Conservation (phyloP, 805 yeast species). For the Trichomonascus vanleenenianus region DNA sequence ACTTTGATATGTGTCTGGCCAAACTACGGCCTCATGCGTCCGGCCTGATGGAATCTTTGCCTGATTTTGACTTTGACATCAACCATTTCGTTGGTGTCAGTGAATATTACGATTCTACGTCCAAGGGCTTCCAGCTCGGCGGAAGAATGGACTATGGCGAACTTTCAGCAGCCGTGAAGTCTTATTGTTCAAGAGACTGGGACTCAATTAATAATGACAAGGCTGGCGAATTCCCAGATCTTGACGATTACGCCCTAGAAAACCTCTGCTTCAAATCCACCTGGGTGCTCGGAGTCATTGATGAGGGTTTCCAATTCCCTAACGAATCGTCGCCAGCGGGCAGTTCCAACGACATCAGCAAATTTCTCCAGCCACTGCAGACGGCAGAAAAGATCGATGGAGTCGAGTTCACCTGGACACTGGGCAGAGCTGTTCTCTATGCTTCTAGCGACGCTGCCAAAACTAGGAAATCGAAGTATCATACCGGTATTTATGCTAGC, state of each 20-base stretch:
- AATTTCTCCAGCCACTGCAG: conserved; percentile 42
- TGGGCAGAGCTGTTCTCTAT: conserved; percentile 77
- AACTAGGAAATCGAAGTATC: not conserved
- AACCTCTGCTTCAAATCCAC: conserved; percentile 90
- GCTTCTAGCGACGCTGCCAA: conserved; percentile 33
- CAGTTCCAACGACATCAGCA: not conserved
- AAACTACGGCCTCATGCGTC: conserved; percentile 50
- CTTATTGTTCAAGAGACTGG: conserved; percentile 79
- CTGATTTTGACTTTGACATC: conserved; percentile 67
- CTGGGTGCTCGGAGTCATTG: conserved; percentile 84
- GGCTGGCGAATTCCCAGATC: conserved; percentile 48
- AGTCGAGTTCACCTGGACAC: conserved; percentile 88
- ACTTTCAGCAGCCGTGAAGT: conserved; percentile 57
- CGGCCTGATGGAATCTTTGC: conserved; percentile 39
- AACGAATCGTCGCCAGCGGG: not conserved
- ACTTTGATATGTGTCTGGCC: conserved; percentile 64
- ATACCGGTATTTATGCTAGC: conserved; percentile 13
- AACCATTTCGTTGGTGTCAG: conserved; percentile 91
- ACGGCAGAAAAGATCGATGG: conserved; percentile 77
- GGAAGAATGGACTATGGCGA: conserved; percentile 71
- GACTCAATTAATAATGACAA: conserved; percentile 37
- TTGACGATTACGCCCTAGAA: conserved; percentile 45
- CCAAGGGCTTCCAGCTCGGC: conserved; percentile 75
- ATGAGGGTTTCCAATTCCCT: conserved; percentile 89
- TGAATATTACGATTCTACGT: conserved; percentile 93